Conservation (phyloP, 257 asterid genomes). For the Fraxinus excelsior region DNA sequence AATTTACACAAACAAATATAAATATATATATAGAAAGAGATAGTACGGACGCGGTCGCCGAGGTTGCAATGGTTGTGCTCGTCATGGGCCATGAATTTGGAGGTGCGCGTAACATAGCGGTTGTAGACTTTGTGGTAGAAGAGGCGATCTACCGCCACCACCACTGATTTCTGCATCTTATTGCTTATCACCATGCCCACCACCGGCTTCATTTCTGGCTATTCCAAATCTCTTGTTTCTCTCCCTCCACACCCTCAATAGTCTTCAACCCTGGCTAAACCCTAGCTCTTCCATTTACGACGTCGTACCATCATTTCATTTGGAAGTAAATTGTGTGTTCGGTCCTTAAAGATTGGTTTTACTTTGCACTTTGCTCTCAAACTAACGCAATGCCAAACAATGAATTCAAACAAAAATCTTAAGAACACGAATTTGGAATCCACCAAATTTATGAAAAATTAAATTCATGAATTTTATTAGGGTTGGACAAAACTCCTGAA, state of each 20-base stretch:
- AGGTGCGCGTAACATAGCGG: slow-evolving; percentile 86
- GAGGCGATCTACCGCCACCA: slow-evolving; percentile 86
- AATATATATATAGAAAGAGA: not conserved
- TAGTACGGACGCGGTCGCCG: slow-evolving; percentile 68
- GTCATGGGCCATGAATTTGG: slow-evolving; percentile 96
- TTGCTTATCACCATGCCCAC: slow-evolving; percentile 80
- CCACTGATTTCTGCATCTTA: slow-evolving; percentile 95
- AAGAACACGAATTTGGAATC: too few species aligned
- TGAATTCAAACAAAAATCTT: too few species aligned
- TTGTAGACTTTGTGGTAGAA: slow-evolving; percentile 79
- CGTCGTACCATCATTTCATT: slow-evolving; percentile 10
- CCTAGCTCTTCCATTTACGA: slow-evolving; percentile 19
- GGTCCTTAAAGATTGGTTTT: not conserved
- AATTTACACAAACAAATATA: not conserved
- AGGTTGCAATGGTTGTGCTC: slow-evolving; percentile 65
- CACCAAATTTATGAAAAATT: too few species aligned
- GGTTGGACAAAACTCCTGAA: too few species aligned
- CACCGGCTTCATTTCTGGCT: slow-evolving; percentile 66
- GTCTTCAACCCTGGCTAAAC: slow-evolving; percentile 23
- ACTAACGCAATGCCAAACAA: too few species aligned
- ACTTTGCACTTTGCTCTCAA: not conserved
- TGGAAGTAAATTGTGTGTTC: not conserved
- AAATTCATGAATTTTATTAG: too few species aligned
- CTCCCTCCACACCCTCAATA: not conserved
- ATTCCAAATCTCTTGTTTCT: not conserved